phyloP scores from a whole-genome alignment of 139 green algal species.

The Ettlia oleoabundans region DNA sequence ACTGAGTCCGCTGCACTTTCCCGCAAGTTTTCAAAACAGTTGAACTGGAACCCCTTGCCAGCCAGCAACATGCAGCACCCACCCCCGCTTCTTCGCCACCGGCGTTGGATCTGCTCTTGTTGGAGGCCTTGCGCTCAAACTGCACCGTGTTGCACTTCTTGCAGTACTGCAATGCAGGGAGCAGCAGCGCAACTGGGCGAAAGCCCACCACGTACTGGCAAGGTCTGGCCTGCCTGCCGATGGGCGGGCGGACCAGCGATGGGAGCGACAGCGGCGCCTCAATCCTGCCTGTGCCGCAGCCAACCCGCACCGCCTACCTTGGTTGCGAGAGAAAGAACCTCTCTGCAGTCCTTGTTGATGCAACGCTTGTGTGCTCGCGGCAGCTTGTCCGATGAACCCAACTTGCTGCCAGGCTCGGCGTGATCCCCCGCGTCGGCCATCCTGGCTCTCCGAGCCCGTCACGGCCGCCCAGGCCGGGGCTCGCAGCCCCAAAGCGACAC shows the following conservation, averaged over 20 bases:
- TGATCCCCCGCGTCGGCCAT: neutral
- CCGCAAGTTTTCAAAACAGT: no score
- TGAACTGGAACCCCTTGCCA: no score
- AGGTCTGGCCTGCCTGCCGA: no score
- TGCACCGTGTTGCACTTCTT: constrained; percentile 31
- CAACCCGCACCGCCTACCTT: constrained; percentile 7
- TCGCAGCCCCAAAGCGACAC: no score
- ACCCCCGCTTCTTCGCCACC: no score
- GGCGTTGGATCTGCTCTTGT: neutral
- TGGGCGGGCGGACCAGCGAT: no score
- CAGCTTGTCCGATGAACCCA: neutral
- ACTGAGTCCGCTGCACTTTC: no score
- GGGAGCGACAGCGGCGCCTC: neutral
- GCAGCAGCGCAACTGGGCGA: no score
- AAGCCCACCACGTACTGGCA: no score
- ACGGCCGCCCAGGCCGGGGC: no score
- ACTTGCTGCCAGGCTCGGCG: neutral
- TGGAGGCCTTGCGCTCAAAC: constrained; percentile 3
- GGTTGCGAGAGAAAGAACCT: constrained; percentile 3
- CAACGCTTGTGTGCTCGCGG: constrained; percentile 16
- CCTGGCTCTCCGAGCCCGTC: no score
- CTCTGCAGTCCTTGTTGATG: constrained; percentile 15
- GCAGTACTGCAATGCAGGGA: constrained; percentile 7
- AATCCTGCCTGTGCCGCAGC: neutral
- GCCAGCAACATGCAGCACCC: no score